These are phyloP conservation scores for Heliamphora exappendiculata DNA, from an alignment of 148 eudicot species.

Conservation along the genomic window DNA sequence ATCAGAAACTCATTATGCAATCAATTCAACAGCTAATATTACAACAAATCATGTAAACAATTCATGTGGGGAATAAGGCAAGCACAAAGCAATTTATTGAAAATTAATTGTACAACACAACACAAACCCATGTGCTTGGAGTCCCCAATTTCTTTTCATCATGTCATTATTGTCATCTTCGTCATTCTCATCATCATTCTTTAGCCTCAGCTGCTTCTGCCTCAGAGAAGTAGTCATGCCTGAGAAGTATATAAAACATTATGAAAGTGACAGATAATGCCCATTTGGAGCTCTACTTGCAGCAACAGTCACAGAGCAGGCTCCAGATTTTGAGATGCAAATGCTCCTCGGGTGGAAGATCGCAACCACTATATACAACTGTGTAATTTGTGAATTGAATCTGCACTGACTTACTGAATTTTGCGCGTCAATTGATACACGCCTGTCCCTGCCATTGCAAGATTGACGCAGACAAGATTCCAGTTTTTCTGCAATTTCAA, in stretches of 20 bases:
- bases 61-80: not conserved
- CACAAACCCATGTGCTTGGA: not conserved
- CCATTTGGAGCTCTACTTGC: too few species aligned
- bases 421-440: constrained; percentile 10
- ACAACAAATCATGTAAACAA: not conserved
- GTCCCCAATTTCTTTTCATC: not conserved
- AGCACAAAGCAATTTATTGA: not conserved
- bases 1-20: not conserved
- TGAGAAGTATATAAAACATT: constrained; percentile 12
- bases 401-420: constrained; percentile 9
- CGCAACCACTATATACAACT: not conserved
- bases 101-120: not conserved
- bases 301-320: not conserved
- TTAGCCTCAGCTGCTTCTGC: constrained; percentile 45
- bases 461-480: constrained; percentile 20
- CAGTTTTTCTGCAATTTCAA: constrained; percentile 17
- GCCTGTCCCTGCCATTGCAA: constrained; percentile 20
- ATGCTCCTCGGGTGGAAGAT: not conserved
- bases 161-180: too few species aligned
- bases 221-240: constrained; percentile 60
- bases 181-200: constrained; percentile 40
- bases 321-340: not conserved
- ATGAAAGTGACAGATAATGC: not conserved
- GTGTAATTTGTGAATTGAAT: not conserved
- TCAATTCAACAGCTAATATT: not conserved